Percentiles rank a stretch among this genome's conserved stretches.
Conservation (phyloP, 2,329 filamentous ascomycete genomes). For the Diaporthe citrichinensis region DNA sequence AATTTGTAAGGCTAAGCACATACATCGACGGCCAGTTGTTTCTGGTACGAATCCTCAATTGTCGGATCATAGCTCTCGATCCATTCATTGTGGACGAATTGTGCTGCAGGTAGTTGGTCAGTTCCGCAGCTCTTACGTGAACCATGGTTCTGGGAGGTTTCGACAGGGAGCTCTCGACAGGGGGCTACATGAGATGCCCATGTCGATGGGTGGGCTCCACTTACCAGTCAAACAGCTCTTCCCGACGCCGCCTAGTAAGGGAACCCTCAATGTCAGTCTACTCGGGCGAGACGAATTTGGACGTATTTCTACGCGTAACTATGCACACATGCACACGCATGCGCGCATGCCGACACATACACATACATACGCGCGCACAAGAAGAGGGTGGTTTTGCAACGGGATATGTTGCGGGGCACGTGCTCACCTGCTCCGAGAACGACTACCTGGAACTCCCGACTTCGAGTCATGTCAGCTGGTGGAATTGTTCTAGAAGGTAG, state of each 20-base stretch:
- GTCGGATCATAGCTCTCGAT: conserved; percentile 89
- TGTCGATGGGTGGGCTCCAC: conserved; percentile 46
- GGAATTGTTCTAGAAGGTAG: conserved; percentile 28
- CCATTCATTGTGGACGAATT: conserved; percentile 96
- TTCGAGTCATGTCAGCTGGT: conserved; percentile 49
- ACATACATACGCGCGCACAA: background rate
- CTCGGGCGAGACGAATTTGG: conserved; percentile 14
- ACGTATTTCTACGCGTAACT: background rate
- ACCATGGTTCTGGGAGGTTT: conserved; percentile 32
- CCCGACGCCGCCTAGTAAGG: conserved; percentile 81
- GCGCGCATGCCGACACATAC: background rate
- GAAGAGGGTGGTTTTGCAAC: conserved; percentile 6
- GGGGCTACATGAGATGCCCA: conserved; percentile 42
- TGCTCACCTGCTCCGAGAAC: conserved; percentile 82
- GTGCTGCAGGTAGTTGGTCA: conserved; percentile 67
- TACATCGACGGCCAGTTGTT: conserved; percentile 86
- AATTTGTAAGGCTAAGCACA: conserved; percentile 56
- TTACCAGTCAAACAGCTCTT: conserved; percentile 93
- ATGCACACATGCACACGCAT: background rate
- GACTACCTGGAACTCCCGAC: conserved; percentile 86
- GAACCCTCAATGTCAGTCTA: conserved; percentile 49
- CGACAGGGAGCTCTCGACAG: conserved; percentile 35
- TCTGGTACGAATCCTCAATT: conserved; percentile 83
- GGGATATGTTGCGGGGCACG: conserved; percentile 33
- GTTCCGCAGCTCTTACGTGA: conserved; percentile 40